These are phyloP conservation scores for Lepiota venenata DNA, from an alignment of 768 basidiomycete genomes.

Conservation along the genomic window DNA sequence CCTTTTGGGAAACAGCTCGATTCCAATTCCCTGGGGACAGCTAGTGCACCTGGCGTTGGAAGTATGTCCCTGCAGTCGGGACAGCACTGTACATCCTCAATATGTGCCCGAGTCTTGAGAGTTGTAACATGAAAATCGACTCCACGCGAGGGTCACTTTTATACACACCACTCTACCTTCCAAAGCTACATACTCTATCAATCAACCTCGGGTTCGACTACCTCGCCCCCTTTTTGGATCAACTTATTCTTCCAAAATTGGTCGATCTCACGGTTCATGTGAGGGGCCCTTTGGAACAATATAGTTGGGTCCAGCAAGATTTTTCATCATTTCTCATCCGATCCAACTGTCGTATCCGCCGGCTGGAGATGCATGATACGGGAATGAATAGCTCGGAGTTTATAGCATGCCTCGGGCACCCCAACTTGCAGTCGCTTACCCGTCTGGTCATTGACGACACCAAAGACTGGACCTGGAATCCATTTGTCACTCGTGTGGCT, in stretches of 20 bases:
- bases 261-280: conserved; percentile 23
- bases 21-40: conserved; percentile 30
- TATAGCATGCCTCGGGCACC: conserved; percentile 24
- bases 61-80: conserved; percentile 23
- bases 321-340: conserved; percentile 27
- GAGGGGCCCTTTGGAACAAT: conserved; percentile 24
- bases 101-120: conserved; percentile 24
- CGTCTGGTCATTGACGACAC: conserved; percentile 30
- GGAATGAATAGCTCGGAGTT: conserved; percentile 28
- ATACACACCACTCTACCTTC: conserved; percentile 19
- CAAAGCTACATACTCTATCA: conserved; percentile 23
- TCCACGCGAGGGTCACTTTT: conserved; percentile 21
- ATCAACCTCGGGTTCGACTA: conserved; percentile 27
- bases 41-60: conserved; percentile 23
- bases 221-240: conserved; percentile 26
- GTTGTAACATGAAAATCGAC: conserved; percentile 27
- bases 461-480: conserved; percentile 30
- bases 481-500: conserved; percentile 26
- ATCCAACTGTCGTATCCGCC: conserved; percentile 24
- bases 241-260: conserved; percentile 25
- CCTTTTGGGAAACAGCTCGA: conserved; percentile 20
- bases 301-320: conserved; percentile 29
- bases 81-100: conserved; percentile 26
- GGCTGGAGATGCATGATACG: conserved; percentile 29
- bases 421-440: conserved; percentile 22